Percentiles rank a stretch among this genome's conserved stretches.
These are phyloP conservation scores for Babesia ovata DNA, from an alignment of 169 alveolate species.

Conservation along the genomic window DNA sequence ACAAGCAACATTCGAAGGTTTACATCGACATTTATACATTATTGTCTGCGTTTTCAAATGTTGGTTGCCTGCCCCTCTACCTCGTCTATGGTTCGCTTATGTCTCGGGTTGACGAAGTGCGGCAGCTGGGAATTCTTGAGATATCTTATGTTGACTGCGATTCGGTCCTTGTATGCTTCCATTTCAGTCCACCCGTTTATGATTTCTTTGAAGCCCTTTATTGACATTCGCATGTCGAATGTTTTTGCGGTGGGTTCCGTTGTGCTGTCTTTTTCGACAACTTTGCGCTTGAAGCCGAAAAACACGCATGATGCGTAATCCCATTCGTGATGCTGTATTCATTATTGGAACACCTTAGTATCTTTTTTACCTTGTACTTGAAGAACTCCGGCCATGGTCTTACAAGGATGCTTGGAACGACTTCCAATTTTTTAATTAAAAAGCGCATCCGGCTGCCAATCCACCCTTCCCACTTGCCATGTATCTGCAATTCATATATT, in stretches of 20 bases:
- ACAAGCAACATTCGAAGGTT: too few relatives aligned
- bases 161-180: slow-evolving; percentile 60
- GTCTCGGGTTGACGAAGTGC: slow-evolving; percentile 37
- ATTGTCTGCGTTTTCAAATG: background rate
- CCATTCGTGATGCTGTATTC: slow-evolving; percentile 54
- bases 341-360: background rate
- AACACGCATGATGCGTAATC: slow-evolving; percentile 67
- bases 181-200: slow-evolving; percentile 65
- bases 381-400: slow-evolving; percentile 81
- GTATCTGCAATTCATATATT: slow-evolving; percentile 33
- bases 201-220: slow-evolving; percentile 66
- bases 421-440: slow-evolving; percentile 79
- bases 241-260: slow-evolving; percentile 26
- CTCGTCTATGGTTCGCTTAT: slow-evolving; percentile 51
- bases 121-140: slow-evolving; percentile 65
- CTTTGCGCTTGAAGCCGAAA: slow-evolving; percentile 61
- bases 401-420: slow-evolving; percentile 74
- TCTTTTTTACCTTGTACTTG: slow-evolving; percentile 51
- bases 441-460: slow-evolving; percentile 82
- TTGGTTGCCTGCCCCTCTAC: background rate
- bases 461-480: slow-evolving; percentile 85
- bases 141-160: slow-evolving; percentile 53
- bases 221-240: slow-evolving; percentile 61
- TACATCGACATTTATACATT: background rate
- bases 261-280: background rate